Base-by-base conservation (phyloP, 2,329 filamentous ascomycete species). In the Botrytis deweyae region DNA sequence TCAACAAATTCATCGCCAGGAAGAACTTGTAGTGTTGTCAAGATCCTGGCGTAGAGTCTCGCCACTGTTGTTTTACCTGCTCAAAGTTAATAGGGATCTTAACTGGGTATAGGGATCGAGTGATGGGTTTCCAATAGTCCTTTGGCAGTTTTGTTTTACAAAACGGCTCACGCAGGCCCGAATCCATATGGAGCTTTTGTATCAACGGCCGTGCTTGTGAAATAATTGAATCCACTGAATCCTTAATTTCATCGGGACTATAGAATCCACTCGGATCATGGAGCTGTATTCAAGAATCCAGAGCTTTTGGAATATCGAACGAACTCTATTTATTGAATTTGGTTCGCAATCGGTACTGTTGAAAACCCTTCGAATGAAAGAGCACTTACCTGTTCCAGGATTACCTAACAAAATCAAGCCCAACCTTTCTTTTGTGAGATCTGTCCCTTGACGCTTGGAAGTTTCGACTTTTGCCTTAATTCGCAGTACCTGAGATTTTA, bases 21-120 rank as follows among this genome's bases (percentile, higher is more conserved):
- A 8, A 95, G 84, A 0, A 89, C 88, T 0, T 90, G 89, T 0
- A 92, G 82, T 0, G 88, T 86, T 0, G 86, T 85, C 0, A 95
- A 83, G 52, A 94, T 91, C 10, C 88, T 85, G 0, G 88, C 90
- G 73, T 93, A 94, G 0, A 92, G 82, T 0, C 92, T 86, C 0
- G 92, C 92, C 0, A 95, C 90, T 0, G 92, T 95, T 0, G 93
- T 95, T 82, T 80, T 83, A 85, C 91, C 91, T 76, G 90, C 92
- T 5, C 91, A 0, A 90, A 46, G 91, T 75, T 72, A 77, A 70
- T 52, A 36, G 10, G 12, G 20, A 14, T 5, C 29, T 44, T 40
- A 72, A 29, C 68, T 52, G 16, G 33, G 9, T 33, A 22, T 25
- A 0, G 10, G 9, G 33, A 36, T 61, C 4, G n/a, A 29, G 22